phyloP scores from a whole-genome alignment of 345 rosid genomes.

The Gossypium raimondii region DNA sequence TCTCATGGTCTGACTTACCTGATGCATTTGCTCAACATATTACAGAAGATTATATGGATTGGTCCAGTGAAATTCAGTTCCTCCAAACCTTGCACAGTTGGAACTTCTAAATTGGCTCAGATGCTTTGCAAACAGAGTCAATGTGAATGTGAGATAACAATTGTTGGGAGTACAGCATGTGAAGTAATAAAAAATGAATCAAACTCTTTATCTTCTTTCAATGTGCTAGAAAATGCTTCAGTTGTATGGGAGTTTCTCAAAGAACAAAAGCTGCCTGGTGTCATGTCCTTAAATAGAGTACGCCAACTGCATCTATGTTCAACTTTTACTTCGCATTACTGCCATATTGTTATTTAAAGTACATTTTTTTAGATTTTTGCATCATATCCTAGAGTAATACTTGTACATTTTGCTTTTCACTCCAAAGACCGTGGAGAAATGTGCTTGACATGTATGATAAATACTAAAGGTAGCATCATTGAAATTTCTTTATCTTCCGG shows the following conservation, averaged over 20 bases:
- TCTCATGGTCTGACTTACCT: conserved; percentile 6
- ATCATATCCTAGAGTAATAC: neutral
- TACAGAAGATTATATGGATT: conserved; percentile 58
- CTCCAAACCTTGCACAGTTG: conserved; percentile 26
- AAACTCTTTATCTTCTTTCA: conserved; percentile 21
- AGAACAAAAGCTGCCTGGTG: conserved; percentile 57
- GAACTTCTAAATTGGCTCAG: conserved; percentile 38
- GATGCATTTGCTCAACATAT: conserved; percentile 9
- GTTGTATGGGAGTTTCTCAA: conserved; percentile 63
- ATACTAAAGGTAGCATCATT: conserved; percentile 3
- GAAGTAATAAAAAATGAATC: conserved; percentile 32
- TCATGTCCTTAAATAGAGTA: conserved; percentile 66
- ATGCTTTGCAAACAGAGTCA: conserved; percentile 32
- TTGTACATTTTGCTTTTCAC: neutral
- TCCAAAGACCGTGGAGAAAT: neutral
- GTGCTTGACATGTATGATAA: conserved; percentile 1
- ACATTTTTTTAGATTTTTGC: neutral
- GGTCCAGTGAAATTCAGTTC: conserved; percentile 52
- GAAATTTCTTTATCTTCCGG: neutral
- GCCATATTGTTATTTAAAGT: neutral
- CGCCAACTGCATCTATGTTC: conserved; percentile 7
- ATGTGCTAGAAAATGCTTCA: conserved; percentile 42
- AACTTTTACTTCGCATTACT: neutral
- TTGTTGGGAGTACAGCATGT: conserved; percentile 47
- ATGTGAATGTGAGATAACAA: conserved; percentile 37